A percentile compares a stretch with the other conserved stretches of the same genome.
These are phyloP conservation scores for Calycina marina DNA, from an alignment of 2,329 filamentous ascomycete species.

Conservation along the genomic window DNA sequence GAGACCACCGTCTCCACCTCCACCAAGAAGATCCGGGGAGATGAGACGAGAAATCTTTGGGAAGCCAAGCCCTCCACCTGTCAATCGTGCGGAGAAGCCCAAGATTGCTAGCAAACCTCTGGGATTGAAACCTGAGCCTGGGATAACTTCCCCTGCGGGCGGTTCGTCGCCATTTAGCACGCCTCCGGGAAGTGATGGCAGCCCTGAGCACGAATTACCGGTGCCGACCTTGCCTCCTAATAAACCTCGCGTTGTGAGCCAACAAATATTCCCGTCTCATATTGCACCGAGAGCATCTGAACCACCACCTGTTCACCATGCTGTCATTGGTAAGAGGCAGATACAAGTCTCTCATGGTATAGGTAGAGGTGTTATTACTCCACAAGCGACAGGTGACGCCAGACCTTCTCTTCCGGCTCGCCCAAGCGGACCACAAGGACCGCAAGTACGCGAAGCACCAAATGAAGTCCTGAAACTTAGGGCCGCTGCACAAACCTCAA, in stretches of 20 bases:
- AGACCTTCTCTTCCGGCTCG: constrained; percentile 36
- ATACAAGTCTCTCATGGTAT: constrained; percentile 28
- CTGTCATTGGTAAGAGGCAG: constrained; percentile 29
- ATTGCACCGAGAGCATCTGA: constrained; percentile 28
- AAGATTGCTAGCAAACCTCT: constrained; percentile 33
- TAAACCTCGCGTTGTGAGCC: constrained; percentile 34
- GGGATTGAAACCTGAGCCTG: constrained; percentile 22
- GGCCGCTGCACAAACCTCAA: constrained; percentile 5
- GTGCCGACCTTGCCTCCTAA: constrained; percentile 34
- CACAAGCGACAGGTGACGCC: constrained; percentile 29
- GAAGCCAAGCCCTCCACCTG: constrained; percentile 47
- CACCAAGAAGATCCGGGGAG: constrained; percentile 47
- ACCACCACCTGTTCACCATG: constrained; percentile 37
- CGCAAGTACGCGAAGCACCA: too few species aligned
- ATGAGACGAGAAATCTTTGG: constrained; percentile 30
- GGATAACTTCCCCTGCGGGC: constrained; percentile 7
- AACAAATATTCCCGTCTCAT: constrained; percentile 14
- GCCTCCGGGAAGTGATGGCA: constrained; percentile 61
- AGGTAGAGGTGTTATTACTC: constrained; percentile 24
- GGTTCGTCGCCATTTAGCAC: constrained; percentile 69
- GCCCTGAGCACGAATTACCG: constrained; percentile 35
- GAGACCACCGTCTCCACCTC: constrained; percentile 46
- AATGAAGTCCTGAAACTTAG: constrained; percentile 18
- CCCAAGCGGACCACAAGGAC: constrained; percentile 21
- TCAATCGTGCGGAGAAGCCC: constrained; percentile 71